A percentile compares a stretch with the other conserved stretches of the same genome.
phyloP scores from a whole-genome alignment of 352 stramenopile species.

The Phytophthora crassamura region DNA sequence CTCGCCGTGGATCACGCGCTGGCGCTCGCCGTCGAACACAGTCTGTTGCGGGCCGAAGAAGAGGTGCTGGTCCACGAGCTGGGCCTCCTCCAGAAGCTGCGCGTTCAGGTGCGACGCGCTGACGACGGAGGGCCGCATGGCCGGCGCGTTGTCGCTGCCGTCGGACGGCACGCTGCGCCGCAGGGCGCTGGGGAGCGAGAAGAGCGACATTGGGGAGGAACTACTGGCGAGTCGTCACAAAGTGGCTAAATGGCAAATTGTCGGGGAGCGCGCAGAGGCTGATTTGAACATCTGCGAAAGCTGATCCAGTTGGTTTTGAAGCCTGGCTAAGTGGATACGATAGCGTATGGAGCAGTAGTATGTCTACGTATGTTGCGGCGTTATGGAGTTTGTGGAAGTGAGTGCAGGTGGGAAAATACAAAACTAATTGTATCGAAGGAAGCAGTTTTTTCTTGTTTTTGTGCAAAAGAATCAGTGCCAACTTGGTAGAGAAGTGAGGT shows the following conservation, averaged over 20 bases:
- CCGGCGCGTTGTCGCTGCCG: conserved; percentile 44
- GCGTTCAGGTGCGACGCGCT: conserved; percentile 74
- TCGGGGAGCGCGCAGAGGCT: conserved; percentile 18
- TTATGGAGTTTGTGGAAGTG: not conserved
- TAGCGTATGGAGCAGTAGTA: not conserved
- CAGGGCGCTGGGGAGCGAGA: conserved; percentile 80
- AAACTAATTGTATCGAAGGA: conserved; percentile 9
- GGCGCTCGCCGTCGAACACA: conserved; percentile 80
- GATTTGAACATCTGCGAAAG: conserved; percentile 22
- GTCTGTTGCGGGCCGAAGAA: conserved; percentile 83
- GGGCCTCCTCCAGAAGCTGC: conserved; percentile 71
- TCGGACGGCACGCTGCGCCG: conserved; percentile 62
- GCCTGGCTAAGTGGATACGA: conserved; percentile 5
- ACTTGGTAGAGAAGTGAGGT: not conserved
- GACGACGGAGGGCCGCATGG: conserved; percentile 70
- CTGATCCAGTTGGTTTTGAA: conserved; percentile 8
- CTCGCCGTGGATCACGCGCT: conserved; percentile 87
- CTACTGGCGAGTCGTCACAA: conserved; percentile 21
- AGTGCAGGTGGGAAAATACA: not conserved
- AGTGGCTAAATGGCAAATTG: conserved; percentile 41
- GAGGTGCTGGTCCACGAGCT: conserved; percentile 70
- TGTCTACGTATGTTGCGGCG: not conserved
- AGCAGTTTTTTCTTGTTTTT: conserved; percentile 24
- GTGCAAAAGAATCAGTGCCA: conserved; percentile 25
- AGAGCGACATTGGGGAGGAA: conserved; percentile 68